phyloP scores from a whole-genome alignment of 495 filamentous ascomycete species.

The Apiosordaria backusii region DNA sequence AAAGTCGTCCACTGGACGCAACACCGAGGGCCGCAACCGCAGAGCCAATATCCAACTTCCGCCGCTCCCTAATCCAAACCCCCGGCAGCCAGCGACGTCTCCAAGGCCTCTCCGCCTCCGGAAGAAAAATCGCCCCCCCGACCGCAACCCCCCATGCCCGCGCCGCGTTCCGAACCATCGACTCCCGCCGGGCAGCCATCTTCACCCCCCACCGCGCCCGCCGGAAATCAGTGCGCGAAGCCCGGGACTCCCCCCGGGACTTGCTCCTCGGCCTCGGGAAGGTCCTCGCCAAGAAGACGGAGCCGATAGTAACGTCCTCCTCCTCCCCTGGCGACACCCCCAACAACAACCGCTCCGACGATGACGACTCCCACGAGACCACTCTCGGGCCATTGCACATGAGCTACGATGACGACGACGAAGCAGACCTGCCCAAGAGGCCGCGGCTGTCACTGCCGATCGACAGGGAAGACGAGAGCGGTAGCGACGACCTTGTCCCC shows the following conservation, averaged over 20 bases:
- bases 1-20: slow-evolving; percentile 24
- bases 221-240: slow-evolving; percentile 60
- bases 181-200: slow-evolving; percentile 67
- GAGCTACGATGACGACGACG: slow-evolving; percentile 59
- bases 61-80: slow-evolving; percentile 27
- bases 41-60: slow-evolving; percentile 28
- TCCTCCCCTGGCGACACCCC: slow-evolving; percentile 37
- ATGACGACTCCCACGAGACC: slow-evolving; percentile 14
- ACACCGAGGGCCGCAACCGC: slow-evolving; percentile 37
- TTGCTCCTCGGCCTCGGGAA: slow-evolving; percentile 63
- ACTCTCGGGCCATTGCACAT: slow-evolving; percentile 33
- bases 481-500: slow-evolving; percentile 54
- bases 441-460: slow-evolving; percentile 69
- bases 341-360: neutral
- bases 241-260: slow-evolving; percentile 74
- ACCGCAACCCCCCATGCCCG: slow-evolving; percentile 64
- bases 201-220: slow-evolving; percentile 65
- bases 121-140: slow-evolving; percentile 30
- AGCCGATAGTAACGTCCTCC: slow-evolving; percentile 55
- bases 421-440: slow-evolving; percentile 55
- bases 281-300: slow-evolving; percentile 58
- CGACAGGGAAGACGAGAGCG: slow-evolving; percentile 55
- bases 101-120: slow-evolving; percentile 36
- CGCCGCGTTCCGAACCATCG: slow-evolving; percentile 61
- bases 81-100: slow-evolving; percentile 24